Conservation (phyloP, 139 green algal species). For the Chlorella sp. region DNA sequence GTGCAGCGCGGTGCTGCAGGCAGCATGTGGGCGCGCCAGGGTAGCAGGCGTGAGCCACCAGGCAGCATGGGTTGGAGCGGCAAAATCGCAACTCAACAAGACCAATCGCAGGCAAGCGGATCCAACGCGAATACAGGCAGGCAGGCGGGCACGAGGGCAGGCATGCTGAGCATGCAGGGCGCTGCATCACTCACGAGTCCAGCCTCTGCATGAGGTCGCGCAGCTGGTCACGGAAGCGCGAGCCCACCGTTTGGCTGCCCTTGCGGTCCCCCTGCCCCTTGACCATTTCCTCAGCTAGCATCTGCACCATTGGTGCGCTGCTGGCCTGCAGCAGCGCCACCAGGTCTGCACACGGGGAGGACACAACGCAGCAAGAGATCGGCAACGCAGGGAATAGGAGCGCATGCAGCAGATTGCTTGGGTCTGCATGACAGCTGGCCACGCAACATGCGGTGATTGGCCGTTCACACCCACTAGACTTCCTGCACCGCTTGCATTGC, state of each 20-base stretch:
- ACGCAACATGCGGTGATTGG: no score
- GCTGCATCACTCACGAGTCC: conserved; percentile 51
- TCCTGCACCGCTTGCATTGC: neutral
- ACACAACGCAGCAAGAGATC: neutral
- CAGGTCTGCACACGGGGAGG: conserved; percentile 73
- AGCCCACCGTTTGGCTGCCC: conserved; percentile 65
- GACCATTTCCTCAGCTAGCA: conserved; percentile 68
- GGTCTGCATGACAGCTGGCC: neutral
- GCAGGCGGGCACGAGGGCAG: neutral
- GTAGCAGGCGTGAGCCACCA: neutral
- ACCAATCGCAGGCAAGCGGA: neutral
- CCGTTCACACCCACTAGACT: no score
- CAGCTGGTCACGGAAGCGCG: conserved; percentile 81
- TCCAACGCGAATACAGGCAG: neutral
- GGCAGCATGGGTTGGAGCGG: no score
- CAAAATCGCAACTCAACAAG: neutral
- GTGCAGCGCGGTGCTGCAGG: conserved; percentile 79
- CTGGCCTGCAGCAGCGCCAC: conserved; percentile 73
- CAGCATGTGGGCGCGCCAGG: neutral
- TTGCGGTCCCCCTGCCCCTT: conserved; percentile 45
- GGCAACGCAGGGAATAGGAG: neutral
- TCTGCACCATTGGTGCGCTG: conserved; percentile 55
- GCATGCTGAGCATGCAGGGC: no score
- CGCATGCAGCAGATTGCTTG: neutral
- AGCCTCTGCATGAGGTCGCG: conserved; percentile 76